Base-by-base conservation (phyloP, 306 rosid species). In the Glycine tomentella region DNA sequence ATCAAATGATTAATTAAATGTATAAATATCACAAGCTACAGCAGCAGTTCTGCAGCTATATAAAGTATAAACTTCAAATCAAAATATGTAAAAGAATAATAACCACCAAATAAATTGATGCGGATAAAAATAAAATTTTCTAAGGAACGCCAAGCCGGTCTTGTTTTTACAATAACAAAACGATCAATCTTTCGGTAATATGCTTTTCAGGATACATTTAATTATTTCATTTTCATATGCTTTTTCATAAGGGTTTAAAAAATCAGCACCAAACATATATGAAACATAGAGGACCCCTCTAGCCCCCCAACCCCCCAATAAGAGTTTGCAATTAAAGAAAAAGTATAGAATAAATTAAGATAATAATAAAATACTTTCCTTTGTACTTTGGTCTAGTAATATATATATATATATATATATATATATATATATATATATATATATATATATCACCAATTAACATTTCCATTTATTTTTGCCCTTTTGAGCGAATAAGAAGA, bases 111-210 rank as follows among this genome's bases (percentile, higher is more conserved):
- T 15, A 42, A 52, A 9, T 10, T 52, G 64, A 72, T n/a, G 36
- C 0, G 9, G 50, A 14, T 36, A 56, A 12, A 50, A 13, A 33
- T 2, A 71, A 71, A 40, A 4, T 40, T 40, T 40, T 40, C 44
- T 40, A 3, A 40, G 44, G 6, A 40, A 40, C 7, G 44, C 44
- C 44, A 25, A 25, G 31, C 31, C 31, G 31, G 31, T 25, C 31
- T 25, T 25, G 1, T 25, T 25, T 25, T 25, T 25, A 25, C 31
- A 25, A 25, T 25, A 25, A 25, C 31, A 25, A 25, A 25, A 25
- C 31, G 31, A 12, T 50, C 55, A 36, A 15, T 25, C 34, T 50
- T 83, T 84, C 78, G 73, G 84, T 77, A 66, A 38, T 0, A 4
- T 38, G 44, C 3, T 66, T 45, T 45, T 56, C 71, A 56, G 4